These are phyloP conservation scores for Neurospora sp. DNA, from an alignment of 495 filamentous ascomycete species.

Conservation along the genomic window DNA sequence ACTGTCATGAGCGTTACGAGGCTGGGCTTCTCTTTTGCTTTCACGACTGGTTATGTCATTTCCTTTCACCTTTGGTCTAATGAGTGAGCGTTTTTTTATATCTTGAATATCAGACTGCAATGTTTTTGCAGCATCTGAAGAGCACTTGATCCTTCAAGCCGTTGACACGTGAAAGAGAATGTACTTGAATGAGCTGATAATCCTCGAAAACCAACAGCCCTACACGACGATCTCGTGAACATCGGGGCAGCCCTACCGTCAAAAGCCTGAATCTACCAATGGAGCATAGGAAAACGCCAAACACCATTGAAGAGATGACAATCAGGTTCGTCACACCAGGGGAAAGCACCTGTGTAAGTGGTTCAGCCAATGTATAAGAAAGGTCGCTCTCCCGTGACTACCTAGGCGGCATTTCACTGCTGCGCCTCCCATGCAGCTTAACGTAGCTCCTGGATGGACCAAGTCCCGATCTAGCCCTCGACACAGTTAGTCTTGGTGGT, in stretches of 20 bases:
- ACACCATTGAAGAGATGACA: background rate
- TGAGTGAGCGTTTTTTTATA: background rate
- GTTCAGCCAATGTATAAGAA: background rate
- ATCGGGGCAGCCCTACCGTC: background rate
- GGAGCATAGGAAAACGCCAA: background rate
- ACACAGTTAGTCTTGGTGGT: background rate
- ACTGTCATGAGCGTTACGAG: background rate
- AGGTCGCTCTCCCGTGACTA: background rate
- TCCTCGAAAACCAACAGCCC: background rate
- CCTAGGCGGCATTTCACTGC: background rate
- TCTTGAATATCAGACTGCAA: background rate
- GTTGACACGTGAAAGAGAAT: background rate
- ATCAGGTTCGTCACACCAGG: background rate
- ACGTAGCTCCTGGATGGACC: background rate
- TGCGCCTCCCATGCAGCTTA: background rate
- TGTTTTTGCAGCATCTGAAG: background rate
- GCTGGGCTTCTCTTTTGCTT: slow-evolving; percentile 1
- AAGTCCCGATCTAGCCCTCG: background rate
- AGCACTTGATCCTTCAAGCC: background rate
- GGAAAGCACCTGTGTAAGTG: background rate
- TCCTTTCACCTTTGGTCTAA: background rate
- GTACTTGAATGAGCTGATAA: background rate
- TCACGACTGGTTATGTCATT: background rate
- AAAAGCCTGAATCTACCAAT: background rate
- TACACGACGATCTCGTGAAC: background rate